Base-by-base conservation (phyloP, 164 flowering plant genomes). In the Liriodendron chinense region DNA sequence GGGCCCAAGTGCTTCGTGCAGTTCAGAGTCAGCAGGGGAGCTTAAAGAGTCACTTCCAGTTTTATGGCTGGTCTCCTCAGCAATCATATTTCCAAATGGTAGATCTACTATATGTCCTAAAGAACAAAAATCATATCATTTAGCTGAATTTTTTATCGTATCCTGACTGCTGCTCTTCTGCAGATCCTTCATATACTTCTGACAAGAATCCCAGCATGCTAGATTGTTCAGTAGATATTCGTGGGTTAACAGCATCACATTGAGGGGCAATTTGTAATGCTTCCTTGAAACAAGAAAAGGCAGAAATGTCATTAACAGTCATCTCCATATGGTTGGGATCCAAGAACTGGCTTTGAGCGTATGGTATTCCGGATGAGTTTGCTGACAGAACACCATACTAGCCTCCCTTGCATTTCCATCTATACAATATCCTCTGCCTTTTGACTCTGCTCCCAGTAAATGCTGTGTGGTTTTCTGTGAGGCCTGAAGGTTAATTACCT, bases 1-100 rank as follows among this genome's bases (percentile, higher is more conserved):
- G 26, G 89, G 75, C 68, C 81, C 89, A 69, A 86, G 88, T 72
- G 84, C 91, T 81, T 87, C 80, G 72, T 85, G 84, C 26, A 86
- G 83, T 70, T 90, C 94, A 71, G 80, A 84, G 9, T 80, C 86
- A 21, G 47, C 24, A 16, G 92, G 85, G 70, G 87, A 86, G 43
- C 78, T 84, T 47, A 82, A 77, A 72, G 76, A 62, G 70, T 67
- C 77, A 72, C 49, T 62, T 5, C 3, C 22, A 66, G 34, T 77
- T 48, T 22, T 68, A 56, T 50, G 49, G 71, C 59, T 70, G 14
- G 49, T 65, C 71, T 76, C 80, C 74, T 69, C 24, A 72, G n/a
- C 53, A 75, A 74, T 50, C 65, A 76, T 48, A 20, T 69, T 70
- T 22, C 47, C 72, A 62, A 47, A 72, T 65, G 76, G 67, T 47